These are phyloP conservation scores for Orbilia ellipsospora DNA, from an alignment of 2,329 filamentous ascomycete genomes.

Conservation along the genomic window DNA sequence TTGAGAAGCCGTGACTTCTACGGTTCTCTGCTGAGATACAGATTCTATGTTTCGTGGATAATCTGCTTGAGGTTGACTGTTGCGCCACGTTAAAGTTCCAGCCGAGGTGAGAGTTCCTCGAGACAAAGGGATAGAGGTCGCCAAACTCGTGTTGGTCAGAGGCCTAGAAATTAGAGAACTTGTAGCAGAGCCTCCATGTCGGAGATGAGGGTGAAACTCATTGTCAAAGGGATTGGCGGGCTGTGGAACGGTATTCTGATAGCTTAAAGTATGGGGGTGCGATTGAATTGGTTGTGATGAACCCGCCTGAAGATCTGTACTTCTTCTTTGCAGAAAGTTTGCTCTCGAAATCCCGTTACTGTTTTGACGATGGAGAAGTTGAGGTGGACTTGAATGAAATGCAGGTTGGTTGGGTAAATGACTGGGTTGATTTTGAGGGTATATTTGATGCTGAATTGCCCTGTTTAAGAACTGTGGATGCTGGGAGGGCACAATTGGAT, in stretches of 20 bases:
- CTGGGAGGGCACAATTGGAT: not conserved
- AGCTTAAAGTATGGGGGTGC: constrained; percentile 7
- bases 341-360: not conserved
- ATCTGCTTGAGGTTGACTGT: constrained; percentile 24
- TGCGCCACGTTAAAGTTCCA: constrained; percentile 26
- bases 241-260: not conserved
- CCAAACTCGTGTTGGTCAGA: not conserved
- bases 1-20: constrained; percentile 1
- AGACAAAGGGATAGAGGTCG: constrained; percentile 28
- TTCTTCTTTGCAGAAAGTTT: constrained; percentile 3
- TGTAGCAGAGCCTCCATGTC: constrained; percentile 19
- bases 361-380: constrained; percentile 1
- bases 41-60: constrained; percentile 3
- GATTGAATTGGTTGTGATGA: not conserved
- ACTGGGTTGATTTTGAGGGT: constrained; percentile 5
- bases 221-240: constrained; percentile 11
- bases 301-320: not conserved
- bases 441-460: constrained; percentile 1
- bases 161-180: constrained; percentile 11
- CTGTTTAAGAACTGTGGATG: not conserved
- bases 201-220: constrained; percentile 16
- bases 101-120: constrained; percentile 44
- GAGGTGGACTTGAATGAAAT: constrained; percentile 25
- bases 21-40: constrained; percentile 16
- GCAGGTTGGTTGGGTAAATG: constrained; percentile 1